Conservation (phyloP, 2,329 filamentous ascomycete species). For the Fusarium circinatum region DNA sequence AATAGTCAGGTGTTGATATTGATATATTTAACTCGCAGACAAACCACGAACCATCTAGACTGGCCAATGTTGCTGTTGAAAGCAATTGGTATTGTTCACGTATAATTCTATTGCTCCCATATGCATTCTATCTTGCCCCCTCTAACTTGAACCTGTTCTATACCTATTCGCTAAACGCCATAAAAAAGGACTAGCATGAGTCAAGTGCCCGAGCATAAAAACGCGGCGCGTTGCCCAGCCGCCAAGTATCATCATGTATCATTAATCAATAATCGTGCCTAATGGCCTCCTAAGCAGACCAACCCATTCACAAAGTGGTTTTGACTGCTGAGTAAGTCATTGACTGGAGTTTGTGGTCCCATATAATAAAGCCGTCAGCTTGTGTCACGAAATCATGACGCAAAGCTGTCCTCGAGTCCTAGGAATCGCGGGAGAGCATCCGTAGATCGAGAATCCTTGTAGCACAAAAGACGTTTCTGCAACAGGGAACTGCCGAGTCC, state of each 20-base stretch:
- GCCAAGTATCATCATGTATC: conserved; percentile 17
- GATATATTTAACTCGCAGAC: background rate
- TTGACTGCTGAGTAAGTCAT: background rate
- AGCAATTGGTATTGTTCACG: background rate
- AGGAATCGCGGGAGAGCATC: background rate
- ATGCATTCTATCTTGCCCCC: conserved; percentile 1
- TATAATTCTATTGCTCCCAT: conserved; percentile 9
- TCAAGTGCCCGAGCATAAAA: conserved; percentile 10
- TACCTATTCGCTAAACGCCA: conserved; percentile 9
- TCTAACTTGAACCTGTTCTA: conserved; percentile 7
- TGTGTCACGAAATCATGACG: conserved; percentile 12
- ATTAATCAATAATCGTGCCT: conserved; percentile 12
- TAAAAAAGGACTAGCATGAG: conserved; percentile 22
- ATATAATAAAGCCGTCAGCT: background rate
- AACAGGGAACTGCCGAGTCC: conserved; percentile 1
- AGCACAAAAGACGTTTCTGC: background rate
- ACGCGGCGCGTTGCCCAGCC: conserved; percentile 1
- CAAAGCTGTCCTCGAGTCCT: background rate
- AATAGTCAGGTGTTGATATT: background rate
- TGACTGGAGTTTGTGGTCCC: background rate
- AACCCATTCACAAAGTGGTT: background rate
- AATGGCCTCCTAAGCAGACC: background rate
- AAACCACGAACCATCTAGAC: background rate
- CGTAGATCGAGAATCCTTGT: background rate
- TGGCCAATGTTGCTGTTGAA: background rate